A percentile compares a stretch with the other conserved stretches of the same genome.
Conservation (phyloP, 352 stramenopile genomes). For the Pythium periplocum region DNA sequence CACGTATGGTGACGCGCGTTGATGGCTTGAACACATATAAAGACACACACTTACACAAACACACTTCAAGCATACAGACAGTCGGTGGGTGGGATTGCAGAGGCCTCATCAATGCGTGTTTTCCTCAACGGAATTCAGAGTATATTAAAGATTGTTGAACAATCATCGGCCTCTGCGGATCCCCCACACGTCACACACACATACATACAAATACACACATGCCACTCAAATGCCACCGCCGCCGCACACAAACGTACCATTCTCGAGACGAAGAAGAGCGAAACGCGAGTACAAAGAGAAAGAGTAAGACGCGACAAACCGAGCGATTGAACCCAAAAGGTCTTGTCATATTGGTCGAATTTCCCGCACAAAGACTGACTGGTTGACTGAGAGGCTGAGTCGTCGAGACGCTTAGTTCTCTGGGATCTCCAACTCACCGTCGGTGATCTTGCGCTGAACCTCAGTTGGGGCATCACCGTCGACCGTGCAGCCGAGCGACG, state of each 20-base stretch:
- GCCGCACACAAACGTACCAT: too few species aligned
- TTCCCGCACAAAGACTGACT: neutral
- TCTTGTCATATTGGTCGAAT: conserved; percentile 17
- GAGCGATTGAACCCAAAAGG: conserved; percentile 4
- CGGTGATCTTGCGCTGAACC: conserved; percentile 95
- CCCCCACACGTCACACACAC: neutral
- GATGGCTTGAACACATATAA: conserved; percentile 1
- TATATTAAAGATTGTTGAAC: conserved; percentile 78
- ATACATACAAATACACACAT: neutral
- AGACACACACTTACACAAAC: conserved; percentile 5
- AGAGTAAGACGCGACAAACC: neutral
- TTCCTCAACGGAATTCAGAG: conserved; percentile 67
- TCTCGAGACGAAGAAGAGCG: too few species aligned
- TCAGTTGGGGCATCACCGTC: conserved; percentile 97
- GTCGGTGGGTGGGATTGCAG: conserved; percentile 5
- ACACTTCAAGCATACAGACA: conserved; percentile 7
- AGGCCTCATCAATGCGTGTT: conserved; percentile 45
- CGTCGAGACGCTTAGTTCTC: conserved; percentile 85
- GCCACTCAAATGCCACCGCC: neutral
- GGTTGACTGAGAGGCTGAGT: too few species aligned
- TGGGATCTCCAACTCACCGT: conserved; percentile 97
- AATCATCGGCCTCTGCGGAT: conserved; percentile 36
- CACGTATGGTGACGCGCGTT: neutral
- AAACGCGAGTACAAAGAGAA: neutral
- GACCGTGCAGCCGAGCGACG: conserved; percentile 99